phyloP scores from a whole-genome alignment of 179 eudicot genomes.

The Beta macrorhiza region DNA sequence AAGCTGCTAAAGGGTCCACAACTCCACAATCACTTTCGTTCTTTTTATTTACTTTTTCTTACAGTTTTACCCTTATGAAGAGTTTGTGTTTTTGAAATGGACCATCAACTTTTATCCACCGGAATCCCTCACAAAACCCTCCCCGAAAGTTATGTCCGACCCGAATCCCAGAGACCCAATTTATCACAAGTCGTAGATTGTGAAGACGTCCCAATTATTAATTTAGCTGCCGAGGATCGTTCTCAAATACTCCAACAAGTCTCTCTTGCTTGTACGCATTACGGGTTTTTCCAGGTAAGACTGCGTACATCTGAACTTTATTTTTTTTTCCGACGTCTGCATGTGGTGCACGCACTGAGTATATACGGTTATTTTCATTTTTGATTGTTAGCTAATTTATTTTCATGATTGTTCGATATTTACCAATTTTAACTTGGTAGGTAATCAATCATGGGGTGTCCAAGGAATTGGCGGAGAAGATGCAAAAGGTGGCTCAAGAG shows the following conservation, averaged over 20 bases:
- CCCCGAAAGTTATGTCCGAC: slow-evolving; percentile 65
- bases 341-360: not conserved
- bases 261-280: slow-evolving; percentile 49
- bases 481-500: slow-evolving; percentile 50
- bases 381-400: too few species aligned
- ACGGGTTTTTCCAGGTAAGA: slow-evolving; percentile 76
- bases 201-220: slow-evolving; percentile 63
- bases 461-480: slow-evolving; percentile 37
- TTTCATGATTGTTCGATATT: not conserved
- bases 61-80: not conserved
- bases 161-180: slow-evolving; percentile 68
- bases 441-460: slow-evolving; percentile 79
- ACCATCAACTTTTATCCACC: slow-evolving; percentile 49
- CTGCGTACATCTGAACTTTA: not conserved
- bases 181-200: slow-evolving; percentile 51
- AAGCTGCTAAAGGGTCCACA: not conserved
- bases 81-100: slow-evolving; percentile 35
- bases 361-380: too few species aligned
- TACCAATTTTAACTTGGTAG: slow-evolving; percentile 24
- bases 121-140: slow-evolving; percentile 48
- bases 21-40: not conserved
- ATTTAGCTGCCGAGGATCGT: slow-evolving; percentile 41
- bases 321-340: not conserved
- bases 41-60: not conserved
- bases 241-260: slow-evolving; percentile 40